Conservation (phyloP, 257 asterid genomes). For the Anisodus tanguticus region DNA sequence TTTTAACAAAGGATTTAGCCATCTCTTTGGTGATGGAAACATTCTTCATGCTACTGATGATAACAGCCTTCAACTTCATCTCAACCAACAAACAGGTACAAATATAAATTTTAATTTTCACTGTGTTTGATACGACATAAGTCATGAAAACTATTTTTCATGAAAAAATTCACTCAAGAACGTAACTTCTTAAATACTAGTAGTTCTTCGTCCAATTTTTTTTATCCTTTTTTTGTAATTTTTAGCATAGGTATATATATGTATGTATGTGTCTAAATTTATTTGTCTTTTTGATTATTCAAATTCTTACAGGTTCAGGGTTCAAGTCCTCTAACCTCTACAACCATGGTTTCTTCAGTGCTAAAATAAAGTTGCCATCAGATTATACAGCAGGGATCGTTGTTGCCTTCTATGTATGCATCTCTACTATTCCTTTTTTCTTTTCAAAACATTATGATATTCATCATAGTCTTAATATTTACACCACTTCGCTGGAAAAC, state of each 20-base stretch:
- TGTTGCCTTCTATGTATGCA: conserved; percentile 84
- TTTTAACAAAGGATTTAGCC: conserved; percentile 59
- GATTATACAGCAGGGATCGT: conserved; percentile 93
- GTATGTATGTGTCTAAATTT: too few species aligned
- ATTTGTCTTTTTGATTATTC: background rate
- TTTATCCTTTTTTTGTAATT: background rate
- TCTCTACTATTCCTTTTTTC: background rate
- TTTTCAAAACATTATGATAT: background rate
- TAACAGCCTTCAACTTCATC: conserved; percentile 66
- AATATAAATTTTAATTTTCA: background rate
- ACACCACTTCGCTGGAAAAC: too few species aligned
- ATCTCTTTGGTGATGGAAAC: conserved; percentile 74
- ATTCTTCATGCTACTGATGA: conserved; percentile 58
- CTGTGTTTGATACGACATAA: background rate
- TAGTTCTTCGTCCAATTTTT: background rate
- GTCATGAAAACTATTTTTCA: background rate
- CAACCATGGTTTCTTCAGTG: conserved; percentile 88
- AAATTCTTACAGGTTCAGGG: conserved; percentile 72
- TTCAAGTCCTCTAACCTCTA: conserved; percentile 83
- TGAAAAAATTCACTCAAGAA: too few species aligned
- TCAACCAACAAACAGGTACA: conserved; percentile 76
- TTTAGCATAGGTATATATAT: background rate
- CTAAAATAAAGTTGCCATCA: conserved; percentile 82
- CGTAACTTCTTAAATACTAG: background rate
- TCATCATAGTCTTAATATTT: background rate